phyloP scores from a whole-genome alignment of 192 early-diverging fungal genomes.

The Coemansia sp. region DNA sequence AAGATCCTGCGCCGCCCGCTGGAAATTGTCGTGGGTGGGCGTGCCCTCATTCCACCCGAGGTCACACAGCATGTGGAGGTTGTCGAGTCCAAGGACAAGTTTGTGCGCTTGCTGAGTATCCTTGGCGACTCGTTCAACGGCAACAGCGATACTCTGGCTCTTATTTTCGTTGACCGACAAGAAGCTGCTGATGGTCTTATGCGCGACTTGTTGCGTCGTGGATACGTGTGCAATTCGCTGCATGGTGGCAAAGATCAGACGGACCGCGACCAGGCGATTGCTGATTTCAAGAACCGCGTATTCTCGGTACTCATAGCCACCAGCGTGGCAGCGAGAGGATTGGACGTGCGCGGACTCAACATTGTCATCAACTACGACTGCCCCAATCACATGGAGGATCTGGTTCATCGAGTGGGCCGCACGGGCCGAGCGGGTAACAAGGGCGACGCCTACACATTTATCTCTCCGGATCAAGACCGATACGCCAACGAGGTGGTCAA shows the following conservation, averaged over 20 bases:
- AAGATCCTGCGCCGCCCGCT: constrained; percentile 90
- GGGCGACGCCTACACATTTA: constrained; percentile 95
- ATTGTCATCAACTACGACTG: constrained; percentile 97
- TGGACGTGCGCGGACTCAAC: constrained; percentile 94
- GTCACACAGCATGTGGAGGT: constrained; percentile 93
- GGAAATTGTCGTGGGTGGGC: constrained; percentile 95
- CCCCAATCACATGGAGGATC: constrained; percentile 98
- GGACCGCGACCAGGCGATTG: constrained; percentile 89
- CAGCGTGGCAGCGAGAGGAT: constrained; percentile 91
- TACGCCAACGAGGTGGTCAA: constrained; percentile 92
- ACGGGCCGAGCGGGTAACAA: constrained; percentile 98
- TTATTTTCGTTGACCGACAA: constrained; percentile 97
- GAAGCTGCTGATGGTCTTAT: constrained; percentile 92
- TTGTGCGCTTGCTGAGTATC: constrained; percentile 84
- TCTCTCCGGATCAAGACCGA: constrained; percentile 91
- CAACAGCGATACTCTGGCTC: constrained; percentile 71
- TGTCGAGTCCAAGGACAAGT: constrained; percentile 77
- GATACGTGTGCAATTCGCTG: constrained; percentile 87
- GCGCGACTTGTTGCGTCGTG: constrained; percentile 79
- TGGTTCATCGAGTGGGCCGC: constrained; percentile 97
- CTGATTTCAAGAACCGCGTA: constrained; percentile 92
- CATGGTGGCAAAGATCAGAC: constrained; percentile 96
- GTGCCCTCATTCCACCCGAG: constrained; percentile 85
- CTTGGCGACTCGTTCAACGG: constrained; percentile 79
- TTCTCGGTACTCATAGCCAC: constrained; percentile 95